phyloP scores from a whole-genome alignment of 2,329 filamentous ascomycete species.

The Plenodomus tracheiphilus region DNA sequence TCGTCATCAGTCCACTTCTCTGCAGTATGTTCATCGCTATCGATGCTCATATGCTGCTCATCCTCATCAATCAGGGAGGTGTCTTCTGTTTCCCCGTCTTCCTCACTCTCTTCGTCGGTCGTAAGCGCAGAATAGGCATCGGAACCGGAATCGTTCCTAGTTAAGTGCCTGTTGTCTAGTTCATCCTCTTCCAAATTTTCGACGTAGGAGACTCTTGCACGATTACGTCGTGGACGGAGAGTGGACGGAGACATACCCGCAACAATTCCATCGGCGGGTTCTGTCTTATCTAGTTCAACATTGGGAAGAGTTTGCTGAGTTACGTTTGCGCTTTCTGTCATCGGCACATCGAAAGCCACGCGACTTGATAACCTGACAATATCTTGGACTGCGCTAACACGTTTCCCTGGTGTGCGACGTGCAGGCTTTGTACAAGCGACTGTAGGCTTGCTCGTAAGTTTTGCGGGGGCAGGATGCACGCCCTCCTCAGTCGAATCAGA shows the following conservation, averaged over 20 bases:
- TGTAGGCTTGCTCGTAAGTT: not conserved
- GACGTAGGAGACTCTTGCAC: conserved; percentile 16
- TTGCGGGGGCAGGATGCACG: not conserved
- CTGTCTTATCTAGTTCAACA: not conserved
- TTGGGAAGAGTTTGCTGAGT: not conserved
- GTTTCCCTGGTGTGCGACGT: not conserved
- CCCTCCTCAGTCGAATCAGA: too few relatives aligned
- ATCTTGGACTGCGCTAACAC: not conserved
- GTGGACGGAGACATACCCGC: not conserved
- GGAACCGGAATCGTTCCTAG: conserved; percentile 3
- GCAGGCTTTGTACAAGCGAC: too few relatives aligned
- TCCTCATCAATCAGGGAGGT: not conserved
- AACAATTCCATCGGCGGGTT: not conserved
- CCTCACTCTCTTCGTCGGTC: conserved; percentile 5
- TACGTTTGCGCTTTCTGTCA: not conserved
- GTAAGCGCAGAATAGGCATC: not conserved
- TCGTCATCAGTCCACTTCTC: conserved; percentile 4
- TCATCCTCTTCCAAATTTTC: conserved; percentile 4
- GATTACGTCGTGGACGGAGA: conserved; percentile 10
- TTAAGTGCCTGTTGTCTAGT: conserved; percentile 8
- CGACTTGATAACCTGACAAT: not conserved
- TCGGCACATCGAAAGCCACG: not conserved
- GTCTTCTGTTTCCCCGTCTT: not conserved
- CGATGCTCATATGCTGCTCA: not conserved
- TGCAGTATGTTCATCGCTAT: not conserved